A percentile compares a stretch with the other conserved stretches of the same genome.
Evolutionary conservation across 169 alveolate species (phyloP).

Genomic region (Cryptosporidium viatorum): DNA sequence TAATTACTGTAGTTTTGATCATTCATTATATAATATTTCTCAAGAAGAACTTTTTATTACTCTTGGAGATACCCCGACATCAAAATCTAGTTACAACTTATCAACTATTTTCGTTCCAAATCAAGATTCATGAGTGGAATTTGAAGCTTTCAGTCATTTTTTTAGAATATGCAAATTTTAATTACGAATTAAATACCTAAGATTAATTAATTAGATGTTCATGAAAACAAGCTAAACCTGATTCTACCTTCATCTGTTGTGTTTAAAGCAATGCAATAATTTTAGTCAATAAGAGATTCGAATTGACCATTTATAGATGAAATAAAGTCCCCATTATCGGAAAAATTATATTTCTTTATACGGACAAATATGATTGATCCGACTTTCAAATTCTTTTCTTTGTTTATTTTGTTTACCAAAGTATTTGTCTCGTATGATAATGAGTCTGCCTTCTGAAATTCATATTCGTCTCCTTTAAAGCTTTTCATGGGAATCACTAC

Average conservation of each 20-base stretch:
- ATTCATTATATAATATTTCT: conserved; percentile 3
- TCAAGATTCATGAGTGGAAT: conserved; percentile 53
- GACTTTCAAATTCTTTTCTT: conserved; percentile 11
- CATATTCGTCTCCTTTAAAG: conserved; percentile 27
- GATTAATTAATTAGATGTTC: neutral
- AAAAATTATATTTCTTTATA: conserved; percentile 39
- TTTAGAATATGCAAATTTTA: too few species aligned
- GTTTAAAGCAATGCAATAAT: neutral
- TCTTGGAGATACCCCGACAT: conserved; percentile 71
- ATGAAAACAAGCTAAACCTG: neutral
- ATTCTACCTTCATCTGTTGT: neutral
- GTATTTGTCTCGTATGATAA: conserved; percentile 32
- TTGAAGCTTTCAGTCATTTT: neutral
- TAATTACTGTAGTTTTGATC: neutral
- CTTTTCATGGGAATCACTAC: conserved; percentile 45
- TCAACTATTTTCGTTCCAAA: conserved; percentile 61
- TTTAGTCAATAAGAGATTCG: conserved; percentile 22
- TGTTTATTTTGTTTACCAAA: conserved; percentile 38
- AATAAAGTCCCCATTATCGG: conserved; percentile 67
- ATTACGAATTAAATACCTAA: conserved; percentile 2
- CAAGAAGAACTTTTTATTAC: conserved; percentile 70
- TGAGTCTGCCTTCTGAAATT: conserved; percentile 40
- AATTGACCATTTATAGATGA: conserved; percentile 60
- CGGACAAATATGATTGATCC: conserved; percentile 38
- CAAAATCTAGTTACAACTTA: conserved; percentile 42